Conservation (phyloP, 352 stramenopile genomes). For the Peronospora farinosa region DNA sequence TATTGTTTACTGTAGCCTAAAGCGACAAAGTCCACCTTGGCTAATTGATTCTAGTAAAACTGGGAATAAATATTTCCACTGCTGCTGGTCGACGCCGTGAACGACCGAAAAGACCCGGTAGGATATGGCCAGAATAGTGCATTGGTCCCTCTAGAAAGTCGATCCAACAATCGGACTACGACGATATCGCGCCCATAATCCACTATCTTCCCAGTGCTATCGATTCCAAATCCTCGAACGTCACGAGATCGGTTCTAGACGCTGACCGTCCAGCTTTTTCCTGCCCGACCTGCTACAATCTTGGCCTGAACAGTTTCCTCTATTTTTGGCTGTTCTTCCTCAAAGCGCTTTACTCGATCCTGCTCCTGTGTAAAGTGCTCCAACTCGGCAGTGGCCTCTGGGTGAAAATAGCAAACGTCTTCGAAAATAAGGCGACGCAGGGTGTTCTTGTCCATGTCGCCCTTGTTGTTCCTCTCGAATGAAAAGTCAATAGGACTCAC, state of each 20-base stretch:
- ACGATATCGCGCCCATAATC: too few species aligned
- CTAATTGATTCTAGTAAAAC: background rate
- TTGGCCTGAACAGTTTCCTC: slow-evolving; percentile 20
- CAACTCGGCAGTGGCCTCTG: slow-evolving; percentile 56
- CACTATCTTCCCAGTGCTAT: too few species aligned
- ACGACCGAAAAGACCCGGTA: too few species aligned
- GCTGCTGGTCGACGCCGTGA: background rate
- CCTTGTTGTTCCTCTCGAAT: slow-evolving; percentile 61
- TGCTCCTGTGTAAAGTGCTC: slow-evolving; percentile 46
- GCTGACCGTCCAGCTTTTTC: slow-evolving; percentile 25
- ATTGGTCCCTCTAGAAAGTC: too few species aligned
- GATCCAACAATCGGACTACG: too few species aligned
- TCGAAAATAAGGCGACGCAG: slow-evolving; percentile 79
- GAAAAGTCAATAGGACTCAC: slow-evolving; percentile 68
- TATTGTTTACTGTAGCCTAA: too few species aligned
- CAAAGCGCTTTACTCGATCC: slow-evolving; percentile 30
- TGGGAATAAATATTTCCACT: too few species aligned
- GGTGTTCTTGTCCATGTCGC: slow-evolving; percentile 70
- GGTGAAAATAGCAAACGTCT: slow-evolving; percentile 82
- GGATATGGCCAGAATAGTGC: too few species aligned
- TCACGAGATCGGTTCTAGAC: slow-evolving; percentile 10
- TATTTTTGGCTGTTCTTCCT: slow-evolving; percentile 23
- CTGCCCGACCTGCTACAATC: slow-evolving; percentile 2
- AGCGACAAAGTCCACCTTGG: too few species aligned
- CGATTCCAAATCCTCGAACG: too few species aligned